A percentile compares a stretch with the other conserved stretches of the same genome.
phyloP scores from a whole-genome alignment of 208 protist species.

The Herpetomonas samuelpessoai region DNA sequence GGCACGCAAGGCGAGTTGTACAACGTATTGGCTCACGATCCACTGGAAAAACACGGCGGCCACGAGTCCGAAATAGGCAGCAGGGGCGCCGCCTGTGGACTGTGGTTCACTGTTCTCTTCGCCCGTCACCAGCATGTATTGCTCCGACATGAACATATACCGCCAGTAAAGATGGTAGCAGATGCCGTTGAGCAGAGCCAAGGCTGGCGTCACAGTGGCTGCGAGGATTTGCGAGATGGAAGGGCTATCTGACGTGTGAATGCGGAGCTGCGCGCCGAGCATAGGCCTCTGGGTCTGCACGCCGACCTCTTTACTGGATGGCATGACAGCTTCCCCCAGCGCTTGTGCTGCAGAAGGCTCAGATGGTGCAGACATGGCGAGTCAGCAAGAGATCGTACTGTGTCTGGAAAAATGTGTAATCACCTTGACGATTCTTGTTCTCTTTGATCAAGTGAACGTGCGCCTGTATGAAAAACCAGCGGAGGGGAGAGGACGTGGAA shows the following conservation, averaged over 20 bases:
- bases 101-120: constrained; percentile 12
- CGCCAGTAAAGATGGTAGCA: constrained; percentile 35
- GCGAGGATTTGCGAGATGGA: neutral
- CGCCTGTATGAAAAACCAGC: too few species aligned
- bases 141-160: neutral
- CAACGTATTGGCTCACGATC: neutral
- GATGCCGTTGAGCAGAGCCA: constrained; percentile 29
- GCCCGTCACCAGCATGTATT: neutral
- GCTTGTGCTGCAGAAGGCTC: too few species aligned
- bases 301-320: too few species aligned
- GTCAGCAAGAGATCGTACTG: too few species aligned
- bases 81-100: constrained; percentile 8
- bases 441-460: too few species aligned
- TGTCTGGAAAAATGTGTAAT: too few species aligned
- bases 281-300: neutral
- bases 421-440: too few species aligned
- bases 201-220: constrained; percentile 3
- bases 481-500: too few species aligned
- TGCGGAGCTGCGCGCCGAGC: neutral
- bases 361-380: too few species aligned
- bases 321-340: too few species aligned
- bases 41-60: neutral
- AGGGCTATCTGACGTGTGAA: constrained; percentile 2
- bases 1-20: neutral
- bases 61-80: neutral